phyloP scores from a whole-genome alignment of 1,284 basidiomycete genomes.

The Leccinum solheimii region DNA sequence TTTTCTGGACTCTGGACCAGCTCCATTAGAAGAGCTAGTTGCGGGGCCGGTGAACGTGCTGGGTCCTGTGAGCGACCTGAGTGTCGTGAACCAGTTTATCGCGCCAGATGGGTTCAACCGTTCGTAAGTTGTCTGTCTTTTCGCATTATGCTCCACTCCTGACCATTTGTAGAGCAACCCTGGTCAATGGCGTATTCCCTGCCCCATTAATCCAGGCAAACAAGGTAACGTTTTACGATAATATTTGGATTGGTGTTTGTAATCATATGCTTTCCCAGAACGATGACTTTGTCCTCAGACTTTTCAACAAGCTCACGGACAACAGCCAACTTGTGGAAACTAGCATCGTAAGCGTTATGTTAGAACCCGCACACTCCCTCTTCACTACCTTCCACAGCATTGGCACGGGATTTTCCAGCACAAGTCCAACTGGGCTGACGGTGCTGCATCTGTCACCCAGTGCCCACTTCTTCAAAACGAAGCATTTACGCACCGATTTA shows the following conservation, averaged over 20 bases:
- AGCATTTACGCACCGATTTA: conserved; percentile 30
- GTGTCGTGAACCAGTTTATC: conserved; percentile 30
- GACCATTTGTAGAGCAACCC: conserved; percentile 21
- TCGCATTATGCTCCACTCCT: neutral
- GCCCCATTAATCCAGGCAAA: conserved; percentile 28
- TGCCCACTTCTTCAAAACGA: conserved; percentile 30
- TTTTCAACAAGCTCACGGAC: conserved; percentile 37
- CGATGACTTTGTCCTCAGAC: conserved; percentile 24
- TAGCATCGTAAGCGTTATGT: conserved; percentile 30
- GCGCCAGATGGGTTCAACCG: conserved; percentile 39
- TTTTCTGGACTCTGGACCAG: neutral
- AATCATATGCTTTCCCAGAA: conserved; percentile 11
- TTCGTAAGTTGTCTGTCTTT: conserved; percentile 22
- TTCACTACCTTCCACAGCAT: conserved; percentile 26
- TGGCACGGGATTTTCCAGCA: conserved; percentile 37
- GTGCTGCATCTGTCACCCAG: conserved; percentile 35
- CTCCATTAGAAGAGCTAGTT: neutral
- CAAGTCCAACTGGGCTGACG: conserved; percentile 37
- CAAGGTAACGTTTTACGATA: conserved; percentile 15
- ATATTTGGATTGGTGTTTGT: neutral
- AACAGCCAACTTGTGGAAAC: conserved; percentile 35
- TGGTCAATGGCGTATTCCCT: conserved; percentile 30
- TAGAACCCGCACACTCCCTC: neutral
- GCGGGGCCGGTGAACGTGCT: conserved; percentile 4
- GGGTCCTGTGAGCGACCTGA: conserved; percentile 19